Evolutionary conservation across 352 stramenopile genomes (phyloP), one percentile per base, ranked within the genome.

Genomic region (Phytophthora meadii): DNA sequence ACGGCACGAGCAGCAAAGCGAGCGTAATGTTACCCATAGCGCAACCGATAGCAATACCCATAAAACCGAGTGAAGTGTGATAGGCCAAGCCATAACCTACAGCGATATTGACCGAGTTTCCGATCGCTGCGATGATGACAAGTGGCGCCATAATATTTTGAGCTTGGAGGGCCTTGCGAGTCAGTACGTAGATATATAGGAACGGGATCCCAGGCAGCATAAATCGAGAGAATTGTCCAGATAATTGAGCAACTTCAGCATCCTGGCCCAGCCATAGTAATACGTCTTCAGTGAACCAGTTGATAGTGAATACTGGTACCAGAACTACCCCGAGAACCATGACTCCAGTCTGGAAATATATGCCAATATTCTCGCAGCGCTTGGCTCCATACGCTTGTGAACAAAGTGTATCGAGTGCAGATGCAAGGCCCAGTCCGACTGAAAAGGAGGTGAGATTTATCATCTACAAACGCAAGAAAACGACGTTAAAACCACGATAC

Each of bases 331-430:
- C 42, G 28, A 94, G 63, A 11, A 94, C 75, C 22, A 91, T 11
- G 0, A 90, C 32, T 2, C 81, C 84, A 6, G 77, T 88, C 48
- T 94, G 79, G 42, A 92, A 77, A 67, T 92, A 94, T 44, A 81
- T 74, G 9, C 88, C 88, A 61, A 95, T 93, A 58, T 87, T 87
- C 3, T 81, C 68, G 7, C 59, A 63, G 4, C 76, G 68, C 39
- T 80, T 75, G 1, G 87, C 84, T 40, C 85, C 82, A 50, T 79
- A 85, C 24, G 85, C 82, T 52, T 91, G 76, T 9, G 74, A 77
- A 30, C 82, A 93, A n/a, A 93, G 72, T 51, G 86, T 94, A 55
- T 94, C 84, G 24, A 94, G 74, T 12, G 82, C 86, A n/a, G 81
- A 88, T 12, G 82, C 71, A 2, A 93, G 65, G 11, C 82, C 82